Base-by-base conservation (phyloP, 208 protist species). In the Wallacemonas rigidus region DNA sequence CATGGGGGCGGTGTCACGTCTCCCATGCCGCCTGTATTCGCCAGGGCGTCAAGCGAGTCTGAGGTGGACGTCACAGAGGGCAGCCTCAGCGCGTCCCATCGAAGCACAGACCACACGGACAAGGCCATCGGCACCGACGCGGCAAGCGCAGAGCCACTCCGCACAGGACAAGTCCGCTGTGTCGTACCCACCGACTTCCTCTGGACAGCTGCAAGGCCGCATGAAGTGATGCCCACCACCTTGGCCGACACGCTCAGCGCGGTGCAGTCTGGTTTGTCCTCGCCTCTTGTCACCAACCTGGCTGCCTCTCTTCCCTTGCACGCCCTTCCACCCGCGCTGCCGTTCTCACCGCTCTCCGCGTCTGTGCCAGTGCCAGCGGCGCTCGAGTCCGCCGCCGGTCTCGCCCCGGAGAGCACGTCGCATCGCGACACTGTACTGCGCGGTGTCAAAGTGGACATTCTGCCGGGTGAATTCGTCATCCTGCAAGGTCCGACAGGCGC, bases 401-500 rank as follows among this genome's bases (percentile, higher is more conserved):
- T 50, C 45, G 12, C 6, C 36, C 36, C 9, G 36, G 57, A n/a
- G 5, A 38, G 39, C 60, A 38, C n/a, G 4, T 3, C 7, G 12
- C 60, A 65, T 41, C 60, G 71, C 55, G 57, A 73, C 9, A 60
- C 79, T 0, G 83, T 91, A 54, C 79, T 97, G 47, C 74, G 62
- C 45, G 55, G 88, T 68, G 82, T 97, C 12, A 17, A 67, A 43
- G 43, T 97, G 45, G 11, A 74, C 69, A 71, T 96, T 1, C 11
- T 56, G 12, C 80, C 83, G 0, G 90, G 94, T 26, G 88, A 95
- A 60, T 85, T 97, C 45, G 86, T 89, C 0, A 70, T 95, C 11
- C 71, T 98, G 39, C 84, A 94, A 12, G 95, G 95, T 12, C 54
- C 81, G 64, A 92, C 95, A 36, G 92, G 90, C 7, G 53, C 69